A percentile compares a stretch with the other conserved stretches of the same genome.
These are phyloP conservation scores for Phoma herbarum DNA, from an alignment of 2,329 filamentous ascomycete genomes.

Conservation along the genomic window DNA sequence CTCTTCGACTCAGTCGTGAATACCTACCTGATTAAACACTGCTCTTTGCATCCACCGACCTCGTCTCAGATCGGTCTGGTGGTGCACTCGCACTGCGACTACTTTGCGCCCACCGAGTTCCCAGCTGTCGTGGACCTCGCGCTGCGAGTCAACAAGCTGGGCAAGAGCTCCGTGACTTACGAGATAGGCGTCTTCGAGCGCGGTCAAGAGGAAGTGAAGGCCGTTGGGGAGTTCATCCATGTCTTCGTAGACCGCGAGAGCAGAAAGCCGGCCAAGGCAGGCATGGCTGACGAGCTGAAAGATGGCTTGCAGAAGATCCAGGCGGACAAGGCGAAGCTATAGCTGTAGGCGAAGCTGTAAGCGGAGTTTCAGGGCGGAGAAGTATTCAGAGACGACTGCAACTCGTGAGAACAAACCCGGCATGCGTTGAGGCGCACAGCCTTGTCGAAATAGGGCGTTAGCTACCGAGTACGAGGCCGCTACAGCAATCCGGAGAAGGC, in stretches of 20 bases:
- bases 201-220: conserved; percentile 76
- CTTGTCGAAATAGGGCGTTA: not conserved
- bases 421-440: not conserved
- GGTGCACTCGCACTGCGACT: conserved; percentile 85
- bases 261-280: conserved; percentile 70
- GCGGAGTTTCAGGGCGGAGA: not conserved
- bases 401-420: not conserved
- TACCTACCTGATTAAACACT: conserved; percentile 82
- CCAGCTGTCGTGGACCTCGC: conserved; percentile 83
- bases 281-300: conserved; percentile 69
- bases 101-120: conserved; percentile 81
- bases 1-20: conserved; percentile 94
- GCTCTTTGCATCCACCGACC: conserved; percentile 74
- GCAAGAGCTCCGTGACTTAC: conserved; percentile 86
- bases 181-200: conserved; percentile 87
- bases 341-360: not conserved
- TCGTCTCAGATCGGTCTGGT: conserved; percentile 82
- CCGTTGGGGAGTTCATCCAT: conserved; percentile 86
- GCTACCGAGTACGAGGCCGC: not conserved
- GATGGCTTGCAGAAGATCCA: conserved; percentile 48
- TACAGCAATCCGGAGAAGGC: not conserved
- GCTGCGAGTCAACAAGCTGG: conserved; percentile 82
- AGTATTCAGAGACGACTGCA: not conserved
- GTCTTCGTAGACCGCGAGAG: conserved; percentile 84
- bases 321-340: conserved; percentile 37